Base-by-base conservation (phyloP, 345 rosid species). In the Euphorbia peplus region DNA sequence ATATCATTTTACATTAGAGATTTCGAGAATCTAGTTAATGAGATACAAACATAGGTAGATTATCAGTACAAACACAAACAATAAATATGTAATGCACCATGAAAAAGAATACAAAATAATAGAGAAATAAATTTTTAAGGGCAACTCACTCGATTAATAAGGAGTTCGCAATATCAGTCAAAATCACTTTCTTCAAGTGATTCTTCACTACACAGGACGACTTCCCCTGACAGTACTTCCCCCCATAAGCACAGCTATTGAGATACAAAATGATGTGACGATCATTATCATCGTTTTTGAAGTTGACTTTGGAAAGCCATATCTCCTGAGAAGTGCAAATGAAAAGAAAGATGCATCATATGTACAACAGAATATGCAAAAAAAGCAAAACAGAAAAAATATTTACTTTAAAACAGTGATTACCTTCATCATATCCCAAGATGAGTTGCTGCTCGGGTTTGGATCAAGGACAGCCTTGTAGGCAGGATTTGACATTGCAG, bases 341-440 rank as follows among this genome's bases (percentile, higher is more conserved):
- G 14, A 53, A 2, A 19, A 19, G 47, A 54, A 73, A 41, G 53
- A 19, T 3, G 39, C 21, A 37, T 56, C 52, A 22, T 39, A 47
- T 57, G 9, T 35, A 24, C 59, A 15, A 11, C 18, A 22, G 39
- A 44, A 59, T 15, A 55, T 12, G 41, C 32, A 10, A 29, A 46
- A 60, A 37, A n/a, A n/a, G n/a, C n/a, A n/a, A 3, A 15, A 21
- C n/a, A n/a, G n/a, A n/a, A n/a, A n/a, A n/a, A n/a, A n/a, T n/a
- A 50, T 50, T 50, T 22, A 26, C 28, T 41, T 0, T 39, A 24
- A 30, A 55, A 60, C 14, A 65, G 35, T 58, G 28, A 42, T 26
- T 79, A 95, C 99, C 98, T 95, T 95, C 99, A 95, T 95, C 78
- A 80, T 72, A 67, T 95, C 99, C 99, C 99, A 95, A 12, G 96